Evolutionary conservation across 805 yeast genomes (phyloP).

Genomic region (Cyberlindnera mrakii): DNA sequence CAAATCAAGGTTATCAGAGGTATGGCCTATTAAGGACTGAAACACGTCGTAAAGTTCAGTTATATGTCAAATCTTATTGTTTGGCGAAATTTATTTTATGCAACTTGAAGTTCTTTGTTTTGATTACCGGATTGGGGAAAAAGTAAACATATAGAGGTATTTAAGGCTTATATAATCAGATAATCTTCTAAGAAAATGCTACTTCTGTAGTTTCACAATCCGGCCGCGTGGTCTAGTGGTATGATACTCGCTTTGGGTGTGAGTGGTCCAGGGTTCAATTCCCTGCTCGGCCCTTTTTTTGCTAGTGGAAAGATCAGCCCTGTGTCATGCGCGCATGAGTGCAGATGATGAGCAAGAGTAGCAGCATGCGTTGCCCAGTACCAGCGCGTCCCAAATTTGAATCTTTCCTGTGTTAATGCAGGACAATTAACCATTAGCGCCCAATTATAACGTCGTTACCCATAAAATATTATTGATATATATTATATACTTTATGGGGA

Average conservation of each 20-base stretch:
- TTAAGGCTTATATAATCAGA: not conserved
- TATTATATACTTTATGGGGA: too few relatives aligned
- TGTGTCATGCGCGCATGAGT: too few relatives aligned
- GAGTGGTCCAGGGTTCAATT: constrained; percentile 30
- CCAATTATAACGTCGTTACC: too few relatives aligned
- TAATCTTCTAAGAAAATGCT: too few relatives aligned
- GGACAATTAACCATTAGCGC: too few relatives aligned
- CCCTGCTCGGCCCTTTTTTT: constrained; percentile 27
- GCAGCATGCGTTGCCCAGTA: too few relatives aligned
- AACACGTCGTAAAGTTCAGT: not conserved
- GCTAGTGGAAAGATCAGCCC: too few relatives aligned
- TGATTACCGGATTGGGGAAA: constrained; percentile 11
- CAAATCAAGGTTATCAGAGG: not conserved
- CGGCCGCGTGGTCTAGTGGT: constrained; percentile 30
- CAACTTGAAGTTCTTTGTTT: constrained; percentile 5
- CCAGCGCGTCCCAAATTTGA: too few relatives aligned
- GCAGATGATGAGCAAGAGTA: too few relatives aligned
- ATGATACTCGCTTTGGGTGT: constrained; percentile 31
- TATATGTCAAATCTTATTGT: not conserved
- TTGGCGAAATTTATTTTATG: not conserved
- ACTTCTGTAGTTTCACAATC: constrained; percentile 2
- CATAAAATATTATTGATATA: too few relatives aligned
- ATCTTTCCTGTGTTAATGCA: too few relatives aligned
- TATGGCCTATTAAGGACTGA: not conserved
- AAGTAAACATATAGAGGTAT: constrained; percentile 4